Evolutionary conservation across 139 green algal genomes (phyloP).

Genomic region (Coccomyxa sp.): DNA sequence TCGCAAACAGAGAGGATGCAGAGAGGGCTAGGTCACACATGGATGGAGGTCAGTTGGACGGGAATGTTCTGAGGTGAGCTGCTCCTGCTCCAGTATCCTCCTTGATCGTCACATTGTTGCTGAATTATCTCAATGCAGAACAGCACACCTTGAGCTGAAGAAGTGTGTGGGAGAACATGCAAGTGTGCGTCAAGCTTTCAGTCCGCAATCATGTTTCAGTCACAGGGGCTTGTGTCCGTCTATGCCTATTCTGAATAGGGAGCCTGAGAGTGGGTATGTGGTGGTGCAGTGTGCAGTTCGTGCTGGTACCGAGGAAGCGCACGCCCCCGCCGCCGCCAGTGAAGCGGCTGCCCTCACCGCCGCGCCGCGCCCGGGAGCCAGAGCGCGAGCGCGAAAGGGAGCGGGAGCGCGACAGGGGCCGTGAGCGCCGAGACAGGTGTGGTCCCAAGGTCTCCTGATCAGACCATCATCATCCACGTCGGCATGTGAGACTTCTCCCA

Average conservation of each 20-base stretch:
- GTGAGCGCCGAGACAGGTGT: not conserved
- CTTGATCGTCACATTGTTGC: not conserved
- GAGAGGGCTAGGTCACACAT: conserved; percentile 77
- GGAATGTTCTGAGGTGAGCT: conserved; percentile 55
- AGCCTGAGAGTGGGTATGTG: not conserved
- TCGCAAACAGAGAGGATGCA: conserved; percentile 46
- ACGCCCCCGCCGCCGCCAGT: conserved; percentile 11
- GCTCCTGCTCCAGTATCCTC: not conserved
- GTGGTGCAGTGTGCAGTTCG: conserved; percentile 26
- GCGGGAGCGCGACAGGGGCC: not conserved
- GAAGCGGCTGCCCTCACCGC: not conserved
- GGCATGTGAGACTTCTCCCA: too few relatives aligned
- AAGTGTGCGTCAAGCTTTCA: too few relatives aligned
- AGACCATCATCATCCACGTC: not conserved
- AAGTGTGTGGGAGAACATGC: not conserved
- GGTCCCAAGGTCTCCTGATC: not conserved
- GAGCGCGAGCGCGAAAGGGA: not conserved
- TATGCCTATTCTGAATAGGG: not conserved
- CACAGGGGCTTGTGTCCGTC: not conserved
- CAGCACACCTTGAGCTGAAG: not conserved
- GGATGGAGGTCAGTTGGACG: conserved; percentile 84
- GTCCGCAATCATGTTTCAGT: too few relatives aligned
- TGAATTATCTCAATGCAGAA: not conserved
- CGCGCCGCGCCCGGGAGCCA: not conserved
- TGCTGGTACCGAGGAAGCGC: conserved; percentile 30